Base-by-base conservation (phyloP, 2,329 filamentous ascomycete genomes). In the Fusarium armeniacum region DNA sequence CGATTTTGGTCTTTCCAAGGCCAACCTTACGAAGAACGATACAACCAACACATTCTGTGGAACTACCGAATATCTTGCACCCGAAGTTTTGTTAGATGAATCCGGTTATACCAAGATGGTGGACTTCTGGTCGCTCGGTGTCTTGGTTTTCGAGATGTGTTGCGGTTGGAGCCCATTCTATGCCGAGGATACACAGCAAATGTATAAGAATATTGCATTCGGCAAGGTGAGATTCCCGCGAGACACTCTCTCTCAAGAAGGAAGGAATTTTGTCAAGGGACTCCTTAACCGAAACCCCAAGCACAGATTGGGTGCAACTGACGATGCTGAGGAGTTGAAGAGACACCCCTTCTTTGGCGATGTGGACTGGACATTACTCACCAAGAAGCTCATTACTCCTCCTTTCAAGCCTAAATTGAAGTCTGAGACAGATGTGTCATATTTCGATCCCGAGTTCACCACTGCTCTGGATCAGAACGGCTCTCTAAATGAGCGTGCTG, bases 181-280 rank as follows among this genome's bases (percentile, higher is more conserved):
- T 75, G 96, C 96, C 59, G 96, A 99, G 77, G 96, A 99, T 77
- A 99, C 96, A 1, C 96, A 99, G 81, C 96, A 99, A 80, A 99
- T 99, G 96, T 99, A 99, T 85, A 99, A 99, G 85, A 99, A 99
- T 83, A 99, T 99, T 78, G 96, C 96, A 0, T 99, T 99, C 77
- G 96, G 96, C 78, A 99, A 99, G 79, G 96, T 99, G 61, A 88
- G 96, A 65, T 99, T 99, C 80, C 96, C 96, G 10, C 89, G 94
- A 71, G 96, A 99, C 79, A 97, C 96, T 2, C 84, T 99, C 33
- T 98, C 94, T 65, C 91, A 94, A 41, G 96, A 99, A 80, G 96
- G 96, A 62, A 89, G 96, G 62, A 98, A 97, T 81, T 99, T 99
- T 76, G 96, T 99, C 77, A 99, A 99, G 84, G 96, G 96, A 22